Base-by-base conservation (phyloP, 2,329 filamentous ascomycete genomes). In the Myriosclerotinia duriaeana region DNA sequence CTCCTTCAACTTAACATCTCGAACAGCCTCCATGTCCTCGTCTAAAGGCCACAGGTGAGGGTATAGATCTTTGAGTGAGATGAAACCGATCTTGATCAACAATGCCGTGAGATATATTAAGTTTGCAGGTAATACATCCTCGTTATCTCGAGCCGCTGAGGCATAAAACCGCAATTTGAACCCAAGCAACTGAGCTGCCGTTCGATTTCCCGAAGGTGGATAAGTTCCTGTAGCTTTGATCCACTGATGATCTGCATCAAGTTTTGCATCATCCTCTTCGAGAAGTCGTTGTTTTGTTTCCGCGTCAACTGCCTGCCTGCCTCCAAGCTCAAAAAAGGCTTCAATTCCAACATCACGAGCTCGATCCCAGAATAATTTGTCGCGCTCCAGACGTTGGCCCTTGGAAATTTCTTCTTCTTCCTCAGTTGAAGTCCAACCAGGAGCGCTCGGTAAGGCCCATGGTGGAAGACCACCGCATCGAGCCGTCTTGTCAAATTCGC, bases 91-190 rank as follows among this genome's bases (percentile, higher is more conserved):
- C 79, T 99, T 99, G 79, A 99, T 93, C 40, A 99, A 85, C 44
- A 98, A 84, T 1, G 95, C 93, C 0, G 93, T 90, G 22, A 99
- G 85, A 72, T 95, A 96, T 40, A 98, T 92, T 3, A 99, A 83
- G 72, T 99, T 99, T 50, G 95, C 91, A 0, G 95, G 95, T 2
- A 98, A 83, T 3, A 88, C 83, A 74, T 98, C 95, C 1, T 85
- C 81, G 64, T 88, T 84, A 68, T 91, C 87, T 66, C 94, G 87
- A 46, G 90, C 88, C 38, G 88, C 82, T 0, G 92, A 96, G 52
- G 92, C 90, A 76, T 99, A 99, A 78, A 97, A 99, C 17, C 92
- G 91, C 61, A 99, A 85, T 78, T 99, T 99, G 83, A 99, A 99
- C 5, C 95, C 95, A 17, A 99, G 87, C 4, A 99, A 84, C 76